Conservation (phyloP, 805 yeast genomes). For the Metschnikowia henanensis region DNA sequence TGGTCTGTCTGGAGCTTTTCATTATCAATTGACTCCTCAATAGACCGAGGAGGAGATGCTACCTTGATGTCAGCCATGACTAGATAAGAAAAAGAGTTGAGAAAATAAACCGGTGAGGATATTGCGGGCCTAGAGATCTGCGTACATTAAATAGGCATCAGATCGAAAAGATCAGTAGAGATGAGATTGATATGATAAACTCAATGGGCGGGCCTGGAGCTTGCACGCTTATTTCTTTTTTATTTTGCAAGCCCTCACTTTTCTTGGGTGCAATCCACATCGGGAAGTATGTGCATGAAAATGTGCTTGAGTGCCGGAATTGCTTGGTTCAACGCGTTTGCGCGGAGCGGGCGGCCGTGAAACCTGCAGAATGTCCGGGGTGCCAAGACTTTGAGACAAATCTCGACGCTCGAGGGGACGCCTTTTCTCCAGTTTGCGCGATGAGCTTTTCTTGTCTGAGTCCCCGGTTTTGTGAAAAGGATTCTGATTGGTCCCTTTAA, state of each 20-base stretch:
- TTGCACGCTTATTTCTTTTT: neutral
- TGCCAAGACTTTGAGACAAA: too few species aligned
- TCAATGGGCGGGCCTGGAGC: neutral
- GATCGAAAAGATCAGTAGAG: slow-evolving; percentile 8
- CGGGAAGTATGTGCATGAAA: too few species aligned
- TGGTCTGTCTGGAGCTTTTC: slow-evolving; percentile 3
- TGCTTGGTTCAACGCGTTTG: too few species aligned
- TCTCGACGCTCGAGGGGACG: too few species aligned
- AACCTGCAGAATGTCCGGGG: too few species aligned
- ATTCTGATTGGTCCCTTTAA: too few species aligned
- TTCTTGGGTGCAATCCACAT: neutral
- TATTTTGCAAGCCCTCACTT: neutral
- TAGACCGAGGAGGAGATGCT: neutral
- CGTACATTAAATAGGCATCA: slow-evolving; percentile 2
- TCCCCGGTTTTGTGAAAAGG: too few species aligned
- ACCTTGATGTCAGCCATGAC: slow-evolving; percentile 1
- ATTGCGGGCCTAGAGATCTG: neutral
- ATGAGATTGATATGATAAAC: slow-evolving; percentile 16
- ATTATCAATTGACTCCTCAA: slow-evolving; percentile 2
- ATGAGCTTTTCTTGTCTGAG: too few species aligned
- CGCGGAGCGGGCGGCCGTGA: too few species aligned
- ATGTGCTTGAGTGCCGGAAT: too few species aligned
- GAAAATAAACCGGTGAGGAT: neutral
- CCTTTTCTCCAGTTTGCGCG: too few species aligned
- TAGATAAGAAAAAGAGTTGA: neutral